Conservation (phyloP, 148 eudicot genomes). For the Camellia japonica region DNA sequence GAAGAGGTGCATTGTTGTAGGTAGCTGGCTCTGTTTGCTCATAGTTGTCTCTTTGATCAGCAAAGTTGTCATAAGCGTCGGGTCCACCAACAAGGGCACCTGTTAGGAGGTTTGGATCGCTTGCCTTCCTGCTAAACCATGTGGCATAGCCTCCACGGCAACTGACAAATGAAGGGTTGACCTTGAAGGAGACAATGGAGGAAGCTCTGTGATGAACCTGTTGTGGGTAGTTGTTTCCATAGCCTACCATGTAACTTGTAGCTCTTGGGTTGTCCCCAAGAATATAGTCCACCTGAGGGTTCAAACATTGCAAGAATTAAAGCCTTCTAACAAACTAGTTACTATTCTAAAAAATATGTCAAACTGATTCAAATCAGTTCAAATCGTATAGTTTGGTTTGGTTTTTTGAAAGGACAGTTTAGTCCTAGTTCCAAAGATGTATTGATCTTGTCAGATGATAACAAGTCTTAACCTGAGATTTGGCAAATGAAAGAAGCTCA, state of each 20-base stretch:
- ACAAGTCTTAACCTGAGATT: conserved; percentile 64
- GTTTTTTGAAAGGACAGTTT: no score
- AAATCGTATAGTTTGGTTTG: no score
- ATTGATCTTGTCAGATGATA: no score
- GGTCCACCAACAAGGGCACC: conserved; percentile 99
- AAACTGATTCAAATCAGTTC: no score
- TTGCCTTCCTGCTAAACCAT: conserved; percentile 80
- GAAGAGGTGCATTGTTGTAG: conserved; percentile 93
- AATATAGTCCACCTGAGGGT: conserved; percentile 76
- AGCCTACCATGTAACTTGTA: conserved; percentile 99
- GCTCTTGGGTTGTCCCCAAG: conserved; percentile 99
- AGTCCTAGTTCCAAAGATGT: background rate
- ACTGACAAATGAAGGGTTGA: conserved; percentile 60
- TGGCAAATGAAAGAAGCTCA: conserved; percentile 69
- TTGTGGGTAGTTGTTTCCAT: conserved; percentile 81
- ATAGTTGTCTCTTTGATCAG: conserved; percentile 87
- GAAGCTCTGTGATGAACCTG: conserved; percentile 95
- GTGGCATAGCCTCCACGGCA: conserved; percentile 96
- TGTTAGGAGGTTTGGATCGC: conserved; percentile 81
- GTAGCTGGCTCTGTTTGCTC: conserved; percentile 99
- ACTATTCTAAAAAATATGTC: no score
- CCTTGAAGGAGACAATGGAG: conserved; percentile 81
- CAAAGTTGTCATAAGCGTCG: conserved; percentile 95
- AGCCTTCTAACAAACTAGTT: background rate
- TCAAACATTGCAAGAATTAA: background rate